phyloP scores from a whole-genome alignment of 2,329 filamentous ascomycete genomes.

The Aureobasidium subglaciale region DNA sequence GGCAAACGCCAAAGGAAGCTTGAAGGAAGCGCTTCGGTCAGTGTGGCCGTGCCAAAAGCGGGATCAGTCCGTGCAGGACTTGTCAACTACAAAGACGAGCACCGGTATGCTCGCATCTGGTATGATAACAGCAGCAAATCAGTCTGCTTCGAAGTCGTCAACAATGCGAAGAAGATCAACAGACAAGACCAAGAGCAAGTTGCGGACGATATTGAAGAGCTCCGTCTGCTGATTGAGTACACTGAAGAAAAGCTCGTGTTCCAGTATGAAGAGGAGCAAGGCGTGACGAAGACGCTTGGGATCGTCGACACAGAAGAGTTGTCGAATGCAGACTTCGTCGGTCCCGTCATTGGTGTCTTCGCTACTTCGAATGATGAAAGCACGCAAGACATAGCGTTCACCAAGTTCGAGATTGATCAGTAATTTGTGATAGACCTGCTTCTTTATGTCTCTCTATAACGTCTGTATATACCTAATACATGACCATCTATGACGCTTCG shows the following conservation, averaged over 20 bases:
- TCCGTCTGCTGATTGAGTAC: not conserved
- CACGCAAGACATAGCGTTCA: not conserved
- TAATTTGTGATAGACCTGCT: not conserved
- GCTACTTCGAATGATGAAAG: not conserved
- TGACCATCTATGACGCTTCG: too few species aligned
- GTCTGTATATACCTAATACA: too few species aligned
- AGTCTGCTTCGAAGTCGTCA: not conserved
- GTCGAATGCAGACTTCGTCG: constrained; percentile 8
- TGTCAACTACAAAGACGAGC: constrained; percentile 5
- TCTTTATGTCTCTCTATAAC: too few species aligned
- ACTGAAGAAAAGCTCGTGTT: not conserved
- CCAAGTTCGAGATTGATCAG: not conserved
- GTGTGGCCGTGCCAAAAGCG: not conserved
- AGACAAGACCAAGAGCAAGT: not conserved
- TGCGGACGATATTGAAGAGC: not conserved
- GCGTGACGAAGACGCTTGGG: not conserved
- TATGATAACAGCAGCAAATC: not conserved
- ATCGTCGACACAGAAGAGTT: not conserved
- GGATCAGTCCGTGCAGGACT: not conserved
- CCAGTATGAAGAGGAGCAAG: not conserved
- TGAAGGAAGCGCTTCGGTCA: not conserved
- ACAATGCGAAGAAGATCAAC: not conserved
- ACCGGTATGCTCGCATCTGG: not conserved
- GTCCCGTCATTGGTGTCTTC: not conserved
- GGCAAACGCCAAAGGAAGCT: constrained; percentile 3